Evolutionary conservation across 2,329 filamentous ascomycete species (phyloP).

Genomic region (Zymoseptoria crescenta): DNA sequence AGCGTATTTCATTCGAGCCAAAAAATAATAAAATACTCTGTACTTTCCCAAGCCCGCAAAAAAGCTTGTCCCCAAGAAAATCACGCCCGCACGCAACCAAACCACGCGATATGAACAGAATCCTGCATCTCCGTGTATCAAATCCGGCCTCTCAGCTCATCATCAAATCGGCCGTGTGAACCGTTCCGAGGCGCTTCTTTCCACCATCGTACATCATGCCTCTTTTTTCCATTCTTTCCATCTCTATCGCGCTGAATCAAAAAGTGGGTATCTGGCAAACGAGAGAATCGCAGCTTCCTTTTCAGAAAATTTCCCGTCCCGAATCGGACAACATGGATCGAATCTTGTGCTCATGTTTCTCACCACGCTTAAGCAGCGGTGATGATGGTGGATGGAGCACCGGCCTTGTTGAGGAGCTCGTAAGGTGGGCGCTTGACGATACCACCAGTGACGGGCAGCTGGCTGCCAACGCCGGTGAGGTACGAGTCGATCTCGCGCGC

Average conservation of each 20-base stretch:
- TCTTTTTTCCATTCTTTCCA: background rate
- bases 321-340: background rate
- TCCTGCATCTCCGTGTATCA: background rate
- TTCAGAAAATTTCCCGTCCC: background rate
- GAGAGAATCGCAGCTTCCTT: background rate
- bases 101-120: background rate
- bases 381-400: constrained; percentile 31
- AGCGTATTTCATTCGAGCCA: background rate
- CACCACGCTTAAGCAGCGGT: constrained; percentile 14
- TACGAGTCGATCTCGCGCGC: constrained; percentile 87
- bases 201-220: background rate
- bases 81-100: background rate
- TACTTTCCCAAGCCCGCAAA: background rate
- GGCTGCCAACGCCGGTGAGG: constrained; percentile 66
- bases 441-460: constrained; percentile 82
- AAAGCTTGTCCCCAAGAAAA: background rate
- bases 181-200: background rate
- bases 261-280: background rate
- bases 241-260: background rate
- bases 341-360: background rate
- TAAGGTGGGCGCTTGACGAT: constrained; percentile 79
- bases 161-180: background rate
- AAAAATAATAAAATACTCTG: background rate
- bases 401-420: constrained; percentile 51
- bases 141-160: background rate